Evolutionary conservation across 2,329 filamentous ascomycete genomes (phyloP), one percentile per base, ranked within the genome.

Genomic region (Ceratocystis diversiconidia): DNA sequence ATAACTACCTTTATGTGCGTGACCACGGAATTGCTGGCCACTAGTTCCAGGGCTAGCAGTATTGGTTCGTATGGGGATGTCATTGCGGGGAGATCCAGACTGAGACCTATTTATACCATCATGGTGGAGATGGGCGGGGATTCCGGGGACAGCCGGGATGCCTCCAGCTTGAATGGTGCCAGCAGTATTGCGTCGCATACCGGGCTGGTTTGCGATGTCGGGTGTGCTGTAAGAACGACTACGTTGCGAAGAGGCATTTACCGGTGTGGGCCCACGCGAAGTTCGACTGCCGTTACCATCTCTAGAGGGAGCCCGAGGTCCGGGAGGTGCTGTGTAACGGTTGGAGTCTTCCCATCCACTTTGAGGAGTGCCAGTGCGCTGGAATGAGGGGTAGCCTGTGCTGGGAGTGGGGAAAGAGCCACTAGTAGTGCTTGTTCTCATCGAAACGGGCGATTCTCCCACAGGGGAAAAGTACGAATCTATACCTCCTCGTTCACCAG

Each of bases 401-500:
- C 62, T 50, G n/a, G 75, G 75, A 0, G 74, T 72, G 0, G 75
- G 73, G 71, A 91, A 95, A 73, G 91, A 86, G 59, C 85, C 84
- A 50, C 89, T 90, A 4, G 89, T 82, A 1, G 85, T 85, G 73
- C 88, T 92, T 6, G 88, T 87, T 62, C 89, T 82, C 28, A 87
- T 87, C 15, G 87, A 90, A 55, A 85, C 85, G 8, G 89, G 89
- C 0, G 89, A 90, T 65, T 96, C 92, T 43, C 81, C 82, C 1
- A 87, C 82, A 0, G 94, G 94, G 0, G 92, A 97, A 75, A 99
- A 99, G 76, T 96, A 97, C 2, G 92, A 96, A 67, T 91, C 90
- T 83, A 44, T 78, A 79, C 63, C 83, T 80, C 22, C 83, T 79
- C 30, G 79, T 78, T 1, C 89, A 87, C 15, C 88, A 89, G 63